Evolutionary conservation across 306 rosid genomes (phyloP).

Genomic region (Ceratonia siliqua): DNA sequence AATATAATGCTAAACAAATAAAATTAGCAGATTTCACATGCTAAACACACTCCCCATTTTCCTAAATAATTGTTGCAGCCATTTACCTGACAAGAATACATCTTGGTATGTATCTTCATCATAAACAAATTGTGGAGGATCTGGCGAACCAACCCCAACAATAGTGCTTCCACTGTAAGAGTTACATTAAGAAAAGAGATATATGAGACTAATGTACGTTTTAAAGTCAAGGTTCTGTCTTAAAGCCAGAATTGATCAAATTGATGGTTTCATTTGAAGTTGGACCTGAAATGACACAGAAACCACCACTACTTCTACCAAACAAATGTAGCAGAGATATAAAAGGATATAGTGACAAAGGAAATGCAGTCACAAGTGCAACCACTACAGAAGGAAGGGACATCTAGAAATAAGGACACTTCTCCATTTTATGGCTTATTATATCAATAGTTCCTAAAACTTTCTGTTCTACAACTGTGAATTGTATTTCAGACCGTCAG

Average conservation of each 20-base stretch:
- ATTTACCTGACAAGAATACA: constrained; percentile 86
- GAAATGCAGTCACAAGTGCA: not conserved
- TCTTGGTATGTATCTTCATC: constrained; percentile 77
- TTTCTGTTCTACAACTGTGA: not conserved
- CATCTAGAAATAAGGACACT: not conserved
- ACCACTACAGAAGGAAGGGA: not conserved
- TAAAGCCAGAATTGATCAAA: not conserved
- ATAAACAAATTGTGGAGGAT: constrained; percentile 90
- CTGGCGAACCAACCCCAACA: constrained; percentile 93
- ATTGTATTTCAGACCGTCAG: not conserved
- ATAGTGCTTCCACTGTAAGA: constrained; percentile 96
- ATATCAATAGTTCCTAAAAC: not conserved
- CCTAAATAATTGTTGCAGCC: not conserved
- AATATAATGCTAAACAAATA: constrained; percentile 6
- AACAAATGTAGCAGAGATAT: not conserved
- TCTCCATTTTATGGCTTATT: not conserved
- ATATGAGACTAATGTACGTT: constrained; percentile 18
- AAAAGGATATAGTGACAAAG: not conserved
- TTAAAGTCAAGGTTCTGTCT: not conserved
- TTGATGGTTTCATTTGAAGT: not conserved
- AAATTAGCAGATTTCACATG: not conserved
- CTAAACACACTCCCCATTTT: not conserved
- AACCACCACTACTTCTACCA: not conserved
- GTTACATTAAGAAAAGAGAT: constrained; percentile 32
- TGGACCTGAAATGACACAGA: not conserved